Conservation (phyloP, 495 filamentous ascomycete genomes). For the Bryoglossum gracile region DNA sequence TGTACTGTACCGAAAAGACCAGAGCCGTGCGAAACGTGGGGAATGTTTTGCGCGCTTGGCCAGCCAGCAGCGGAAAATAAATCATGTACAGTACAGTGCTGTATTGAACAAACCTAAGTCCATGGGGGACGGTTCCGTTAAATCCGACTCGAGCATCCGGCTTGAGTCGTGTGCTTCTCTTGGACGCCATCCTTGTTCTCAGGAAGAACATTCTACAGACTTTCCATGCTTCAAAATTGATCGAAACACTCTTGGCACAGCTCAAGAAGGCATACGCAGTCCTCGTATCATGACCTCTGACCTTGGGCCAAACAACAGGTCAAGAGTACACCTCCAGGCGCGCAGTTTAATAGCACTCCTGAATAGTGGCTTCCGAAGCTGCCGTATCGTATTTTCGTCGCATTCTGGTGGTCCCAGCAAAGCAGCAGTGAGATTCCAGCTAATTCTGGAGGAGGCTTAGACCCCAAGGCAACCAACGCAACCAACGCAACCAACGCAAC, state of each 20-base stretch:
- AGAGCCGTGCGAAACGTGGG: constrained; percentile 6
- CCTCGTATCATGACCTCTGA: not conserved
- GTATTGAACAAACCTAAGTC: not conserved
- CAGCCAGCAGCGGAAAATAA: not conserved
- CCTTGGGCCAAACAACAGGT: not conserved
- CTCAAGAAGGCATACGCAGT: too few species aligned
- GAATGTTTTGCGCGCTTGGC: constrained; percentile 3
- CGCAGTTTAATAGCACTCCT: not conserved
- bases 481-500: too few species aligned
- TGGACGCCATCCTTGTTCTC: not conserved
- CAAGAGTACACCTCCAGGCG: not conserved
- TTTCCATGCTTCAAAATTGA: not conserved
- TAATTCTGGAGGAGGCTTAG: constrained; percentile 1
- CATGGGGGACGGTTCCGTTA: not conserved
- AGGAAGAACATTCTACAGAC: not conserved
- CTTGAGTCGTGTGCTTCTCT: constrained; percentile 2
- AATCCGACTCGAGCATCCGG: not conserved
- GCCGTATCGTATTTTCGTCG: not conserved
- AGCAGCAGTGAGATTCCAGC: too few species aligned
- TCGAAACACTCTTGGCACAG: not conserved
- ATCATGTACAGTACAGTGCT: not conserved
- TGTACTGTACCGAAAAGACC: constrained; percentile 1
- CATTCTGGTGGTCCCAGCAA: not conserved
- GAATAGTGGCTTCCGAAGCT: not conserved
- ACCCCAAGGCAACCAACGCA: too few species aligned